Percentiles rank a stretch among this genome's conserved stretches.
phyloP scores from a whole-genome alignment of 805 yeast genomes.

The Zygosaccharomyces bisporus region DNA sequence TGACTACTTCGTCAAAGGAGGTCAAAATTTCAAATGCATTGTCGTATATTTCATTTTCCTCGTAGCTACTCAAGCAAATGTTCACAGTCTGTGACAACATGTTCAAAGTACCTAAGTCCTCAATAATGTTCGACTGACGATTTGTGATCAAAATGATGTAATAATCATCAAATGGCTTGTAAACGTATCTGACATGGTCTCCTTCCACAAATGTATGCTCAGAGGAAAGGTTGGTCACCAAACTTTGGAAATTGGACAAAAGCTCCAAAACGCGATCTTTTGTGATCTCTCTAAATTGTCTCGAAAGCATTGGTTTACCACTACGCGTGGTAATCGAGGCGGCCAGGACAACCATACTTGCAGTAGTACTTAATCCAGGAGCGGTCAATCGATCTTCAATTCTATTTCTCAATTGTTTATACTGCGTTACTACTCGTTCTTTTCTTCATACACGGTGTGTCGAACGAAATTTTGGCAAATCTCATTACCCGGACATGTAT shows the following conservation, averaged over 20 bases:
- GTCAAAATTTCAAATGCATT: conserved; percentile 84
- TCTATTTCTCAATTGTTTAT: conserved; percentile 1
- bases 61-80: conserved; percentile 63
- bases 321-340: conserved; percentile 92
- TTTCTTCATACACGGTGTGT: conserved; percentile 9
- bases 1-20: conserved; percentile 92
- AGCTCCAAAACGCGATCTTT: conserved; percentile 83
- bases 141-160: conserved; percentile 89
- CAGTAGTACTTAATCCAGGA: not conserved
- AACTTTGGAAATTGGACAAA: conserved; percentile 77
- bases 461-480: conserved; percentile 4
- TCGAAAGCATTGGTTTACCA: conserved; percentile 86
- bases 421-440: conserved; percentile 1
- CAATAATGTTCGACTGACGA: conserved; percentile 84
- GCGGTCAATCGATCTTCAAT: not conserved
- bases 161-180: conserved; percentile 92
- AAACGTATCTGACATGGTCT: conserved; percentile 85
- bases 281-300: conserved; percentile 84
- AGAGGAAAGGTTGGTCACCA: conserved; percentile 60
- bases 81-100: conserved; percentile 79
- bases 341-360: conserved; percentile 70
- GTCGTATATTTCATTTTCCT: conserved; percentile 77
- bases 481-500: conserved; percentile 1
- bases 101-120: conserved; percentile 89
- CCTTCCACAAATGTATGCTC: conserved; percentile 95